phyloP scores from a whole-genome alignment of 202 grass and related monocot genomes.

The Alloteropsis angusta region DNA sequence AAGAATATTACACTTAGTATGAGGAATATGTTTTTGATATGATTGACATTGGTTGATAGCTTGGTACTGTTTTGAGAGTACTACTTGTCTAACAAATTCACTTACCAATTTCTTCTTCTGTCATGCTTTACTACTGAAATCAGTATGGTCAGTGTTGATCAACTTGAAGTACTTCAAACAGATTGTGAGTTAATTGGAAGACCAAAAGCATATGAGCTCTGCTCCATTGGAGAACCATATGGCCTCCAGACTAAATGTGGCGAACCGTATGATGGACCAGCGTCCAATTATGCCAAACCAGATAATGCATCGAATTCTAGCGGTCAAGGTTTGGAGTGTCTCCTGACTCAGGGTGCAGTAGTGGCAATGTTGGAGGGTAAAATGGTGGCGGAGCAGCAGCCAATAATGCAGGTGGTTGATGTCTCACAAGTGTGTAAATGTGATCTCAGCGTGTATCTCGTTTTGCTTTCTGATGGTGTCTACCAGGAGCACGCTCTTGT shows the following conservation, averaged over 20 bases:
- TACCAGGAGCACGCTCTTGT: background rate
- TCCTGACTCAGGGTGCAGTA: background rate
- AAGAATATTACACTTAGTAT: background rate
- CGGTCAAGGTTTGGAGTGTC: background rate
- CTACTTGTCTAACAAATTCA: background rate
- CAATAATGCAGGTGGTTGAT: background rate
- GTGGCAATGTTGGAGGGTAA: background rate
- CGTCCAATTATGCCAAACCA: background rate
- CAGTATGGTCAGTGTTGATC: slow-evolving; percentile 49
- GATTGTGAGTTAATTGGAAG: slow-evolving; percentile 36
- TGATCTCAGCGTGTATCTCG: background rate
- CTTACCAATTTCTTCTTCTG: background rate
- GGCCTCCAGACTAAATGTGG: background rate
- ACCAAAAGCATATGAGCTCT: slow-evolving; percentile 34
- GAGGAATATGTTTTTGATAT: background rate
- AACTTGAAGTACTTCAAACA: slow-evolving; percentile 34
- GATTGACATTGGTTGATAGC: background rate
- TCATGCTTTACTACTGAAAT: background rate
- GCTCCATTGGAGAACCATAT: background rate
- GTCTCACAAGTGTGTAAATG: background rate
- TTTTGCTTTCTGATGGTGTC: slow-evolving; percentile 13
- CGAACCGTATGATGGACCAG: background rate
- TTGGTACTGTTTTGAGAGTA: background rate
- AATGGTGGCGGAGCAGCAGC: background rate
- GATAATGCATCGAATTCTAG: background rate